Evolutionary conservation across 2,329 filamentous ascomycete genomes (phyloP).

Genomic region (Grosmannia serpens): DNA sequence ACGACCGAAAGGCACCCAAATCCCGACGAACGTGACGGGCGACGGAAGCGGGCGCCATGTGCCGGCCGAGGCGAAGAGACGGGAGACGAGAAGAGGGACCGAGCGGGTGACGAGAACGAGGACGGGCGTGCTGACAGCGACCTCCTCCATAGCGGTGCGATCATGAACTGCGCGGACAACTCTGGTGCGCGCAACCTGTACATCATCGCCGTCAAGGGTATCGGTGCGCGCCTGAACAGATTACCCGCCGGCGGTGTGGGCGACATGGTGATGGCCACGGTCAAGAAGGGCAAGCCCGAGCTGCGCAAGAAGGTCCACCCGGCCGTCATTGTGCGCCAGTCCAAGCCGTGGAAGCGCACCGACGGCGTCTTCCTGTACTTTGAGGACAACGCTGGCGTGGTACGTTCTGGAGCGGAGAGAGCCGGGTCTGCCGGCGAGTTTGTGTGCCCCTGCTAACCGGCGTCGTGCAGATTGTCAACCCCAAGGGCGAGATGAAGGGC

Average conservation of each 20-base stretch:
- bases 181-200: slow-evolving; percentile 97
- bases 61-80: not conserved
- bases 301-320: slow-evolving; percentile 99
- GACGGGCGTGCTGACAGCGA: not conserved
- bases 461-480: slow-evolving; percentile 82
- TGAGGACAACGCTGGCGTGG: slow-evolving; percentile 99
- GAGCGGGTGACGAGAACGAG: slow-evolving; percentile 3
- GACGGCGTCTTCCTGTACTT: slow-evolving; percentile 99
- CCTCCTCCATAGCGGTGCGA: slow-evolving; percentile 67
- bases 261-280: slow-evolving; percentile 99
- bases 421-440: not conserved
- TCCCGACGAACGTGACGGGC: too few relatives aligned
- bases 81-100: not conserved
- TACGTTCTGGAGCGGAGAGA: slow-evolving; percentile 30
- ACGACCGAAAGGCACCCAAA: not conserved
- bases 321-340: slow-evolving; percentile 64
- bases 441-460: not conserved
- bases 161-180: slow-evolving; percentile 99
- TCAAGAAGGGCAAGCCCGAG: slow-evolving; percentile 99
- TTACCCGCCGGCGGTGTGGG: slow-evolving; percentile 95
- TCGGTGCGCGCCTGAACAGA: slow-evolving; percentile 94
- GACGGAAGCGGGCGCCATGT: not conserved
- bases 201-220: slow-evolving; percentile 99
- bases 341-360: slow-evolving; percentile 97
- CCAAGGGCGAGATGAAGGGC: slow-evolving; percentile 99